A percentile compares a stretch with the other conserved stretches of the same genome.
phyloP scores from a whole-genome alignment of 305 asterid species.

The Stenogyne calaminthoides region DNA sequence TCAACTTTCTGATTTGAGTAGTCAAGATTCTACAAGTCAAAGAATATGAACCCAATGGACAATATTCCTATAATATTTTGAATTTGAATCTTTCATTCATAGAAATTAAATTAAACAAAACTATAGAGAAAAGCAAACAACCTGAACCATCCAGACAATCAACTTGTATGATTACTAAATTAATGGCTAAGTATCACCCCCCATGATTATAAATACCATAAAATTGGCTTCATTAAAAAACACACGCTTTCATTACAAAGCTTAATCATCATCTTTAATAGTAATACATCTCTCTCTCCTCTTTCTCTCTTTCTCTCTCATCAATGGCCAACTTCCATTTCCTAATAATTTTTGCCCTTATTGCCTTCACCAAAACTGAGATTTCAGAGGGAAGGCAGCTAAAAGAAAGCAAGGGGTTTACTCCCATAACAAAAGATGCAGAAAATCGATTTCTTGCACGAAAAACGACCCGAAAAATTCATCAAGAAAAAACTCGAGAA shows the following conservation, averaged over 20 bases:
- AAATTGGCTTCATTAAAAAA: background rate
- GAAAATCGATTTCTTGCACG: background rate
- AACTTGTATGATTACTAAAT: background rate
- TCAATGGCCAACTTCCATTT: conserved; percentile 32
- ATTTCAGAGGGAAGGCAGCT: conserved; percentile 28
- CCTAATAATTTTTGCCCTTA: conserved; percentile 16
- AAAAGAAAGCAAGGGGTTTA: background rate
- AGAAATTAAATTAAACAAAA: background rate
- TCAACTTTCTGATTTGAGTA: background rate
- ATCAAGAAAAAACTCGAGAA: background rate
- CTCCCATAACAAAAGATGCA: background rate
- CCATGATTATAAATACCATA: conserved; percentile 30
- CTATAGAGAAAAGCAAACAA: background rate
- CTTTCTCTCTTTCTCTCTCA: background rate
- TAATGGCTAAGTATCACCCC: conserved; percentile 1
- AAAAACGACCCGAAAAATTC: background rate
- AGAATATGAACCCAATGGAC: background rate
- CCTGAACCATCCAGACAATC: background rate
- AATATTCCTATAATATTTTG: background rate
- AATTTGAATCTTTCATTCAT: background rate
- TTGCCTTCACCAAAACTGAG: conserved; percentile 18
- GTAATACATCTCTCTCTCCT: no score
- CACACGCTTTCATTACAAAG: conserved; percentile 12
- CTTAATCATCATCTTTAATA: background rate
- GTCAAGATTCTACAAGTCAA: background rate